Evolutionary conservation across 192 early-diverging fungal genomes (phyloP).

Genomic region (Coemansia sp.): DNA sequence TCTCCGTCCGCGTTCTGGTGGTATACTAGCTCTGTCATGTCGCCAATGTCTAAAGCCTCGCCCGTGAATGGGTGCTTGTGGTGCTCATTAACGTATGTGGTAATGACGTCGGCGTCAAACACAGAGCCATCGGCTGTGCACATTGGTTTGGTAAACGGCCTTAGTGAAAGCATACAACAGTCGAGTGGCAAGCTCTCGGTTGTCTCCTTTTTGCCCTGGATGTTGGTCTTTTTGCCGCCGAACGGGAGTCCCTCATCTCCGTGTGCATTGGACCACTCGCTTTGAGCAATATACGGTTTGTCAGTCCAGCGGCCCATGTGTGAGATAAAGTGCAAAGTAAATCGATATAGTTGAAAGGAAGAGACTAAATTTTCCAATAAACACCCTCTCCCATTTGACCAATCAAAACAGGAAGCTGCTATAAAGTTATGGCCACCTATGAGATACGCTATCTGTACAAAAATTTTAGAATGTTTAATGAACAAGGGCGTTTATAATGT

Average conservation of each 20-base stretch:
- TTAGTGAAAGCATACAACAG: conserved; percentile 90
- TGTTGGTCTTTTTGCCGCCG: conserved; percentile 67
- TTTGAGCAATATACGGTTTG: conserved; percentile 89
- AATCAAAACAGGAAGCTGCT: no score
- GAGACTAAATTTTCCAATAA: no score
- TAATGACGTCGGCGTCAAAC: conserved; percentile 87
- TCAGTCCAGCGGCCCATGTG: conserved; percentile 60
- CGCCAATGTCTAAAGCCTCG: conserved; percentile 68
- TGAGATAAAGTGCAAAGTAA: neutral
- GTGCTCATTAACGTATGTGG: conserved; percentile 78
- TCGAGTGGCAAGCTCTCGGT: conserved; percentile 68
- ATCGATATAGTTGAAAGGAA: neutral
- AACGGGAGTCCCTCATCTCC: conserved; percentile 63
- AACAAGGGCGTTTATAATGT: neutral
- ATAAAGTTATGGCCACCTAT: no score
- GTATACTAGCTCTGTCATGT: conserved; percentile 79
- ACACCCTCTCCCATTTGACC: no score
- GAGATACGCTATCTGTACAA: no score
- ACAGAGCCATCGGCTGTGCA: conserved; percentile 86
- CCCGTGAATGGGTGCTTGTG: conserved; percentile 88
- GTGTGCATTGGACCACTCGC: conserved; percentile 69
- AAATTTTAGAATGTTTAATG: neutral
- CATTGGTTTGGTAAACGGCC: conserved; percentile 83
- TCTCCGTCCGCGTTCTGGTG: conserved; percentile 80
- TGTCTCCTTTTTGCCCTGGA: conserved; percentile 50